Percentiles rank a stretch among this genome's conserved stretches.
Evolutionary conservation across 495 filamentous ascomycete genomes (phyloP).

Genomic region (Trichoderma virens): DNA sequence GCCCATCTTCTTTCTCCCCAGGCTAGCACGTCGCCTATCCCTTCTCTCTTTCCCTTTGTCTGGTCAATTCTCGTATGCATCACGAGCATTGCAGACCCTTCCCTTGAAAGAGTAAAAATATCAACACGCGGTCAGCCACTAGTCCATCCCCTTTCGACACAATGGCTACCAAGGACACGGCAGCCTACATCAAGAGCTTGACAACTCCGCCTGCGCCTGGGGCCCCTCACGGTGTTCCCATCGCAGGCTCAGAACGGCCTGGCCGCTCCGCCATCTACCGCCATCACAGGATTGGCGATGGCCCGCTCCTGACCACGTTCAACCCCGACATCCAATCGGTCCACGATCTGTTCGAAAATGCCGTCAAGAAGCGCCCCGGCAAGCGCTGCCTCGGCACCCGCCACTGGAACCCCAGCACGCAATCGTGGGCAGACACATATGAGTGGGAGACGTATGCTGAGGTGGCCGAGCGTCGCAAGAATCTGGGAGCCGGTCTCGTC

Average conservation of each 20-base stretch:
- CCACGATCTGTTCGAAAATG: conserved; percentile 75
- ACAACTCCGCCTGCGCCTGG: conserved; percentile 50
- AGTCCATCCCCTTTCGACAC: background rate
- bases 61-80: background rate
- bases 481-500: conserved; percentile 80
- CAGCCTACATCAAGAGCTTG: conserved; percentile 34
- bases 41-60: background rate
- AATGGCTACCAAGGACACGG: conserved; percentile 29
- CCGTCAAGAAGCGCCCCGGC: conserved; percentile 47
- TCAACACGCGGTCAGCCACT: background rate
- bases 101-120: background rate
- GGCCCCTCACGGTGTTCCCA: conserved; percentile 53
- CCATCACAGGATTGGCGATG: conserved; percentile 68
- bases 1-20: background rate
- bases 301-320: conserved; percentile 60
- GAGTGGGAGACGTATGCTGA: conserved; percentile 79
- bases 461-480: conserved; percentile 69
- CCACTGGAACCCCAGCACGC: conserved; percentile 66
- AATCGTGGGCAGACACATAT: conserved; percentile 66
- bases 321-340: conserved; percentile 65
- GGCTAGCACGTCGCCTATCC: background rate
- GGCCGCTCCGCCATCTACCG: conserved; percentile 74
- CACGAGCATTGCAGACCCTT: background rate
- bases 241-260: conserved; percentile 65
- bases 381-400: conserved; percentile 72